These are phyloP conservation scores for Cryphonectria japonica DNA, from an alignment of 2,329 filamentous ascomycete species.

Conservation along the genomic window DNA sequence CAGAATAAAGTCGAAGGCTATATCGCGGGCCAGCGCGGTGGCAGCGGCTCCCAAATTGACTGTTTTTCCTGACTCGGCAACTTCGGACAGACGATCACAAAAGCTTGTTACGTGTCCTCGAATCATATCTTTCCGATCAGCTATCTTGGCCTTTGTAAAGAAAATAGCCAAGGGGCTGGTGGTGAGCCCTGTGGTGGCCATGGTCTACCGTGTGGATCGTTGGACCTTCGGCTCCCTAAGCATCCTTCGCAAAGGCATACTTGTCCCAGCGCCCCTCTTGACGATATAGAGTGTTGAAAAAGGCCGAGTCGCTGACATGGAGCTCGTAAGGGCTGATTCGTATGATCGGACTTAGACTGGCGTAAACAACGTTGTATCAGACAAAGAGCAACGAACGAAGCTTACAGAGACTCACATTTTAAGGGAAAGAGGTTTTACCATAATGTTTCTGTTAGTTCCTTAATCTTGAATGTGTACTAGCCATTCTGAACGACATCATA, in stretches of 20 bases:
- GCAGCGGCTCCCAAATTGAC: slow-evolving; percentile 27
- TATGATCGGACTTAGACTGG: slow-evolving; percentile 9
- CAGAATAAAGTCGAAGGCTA: slow-evolving; percentile 27
- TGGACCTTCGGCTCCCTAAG: slow-evolving; percentile 5
- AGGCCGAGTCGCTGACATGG: slow-evolving; percentile 15
- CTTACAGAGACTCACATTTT: no score
- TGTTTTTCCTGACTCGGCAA: neutral
- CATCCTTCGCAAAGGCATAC: slow-evolving; percentile 18
- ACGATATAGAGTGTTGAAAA: slow-evolving; percentile 28
- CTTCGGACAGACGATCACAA: slow-evolving; percentile 9
- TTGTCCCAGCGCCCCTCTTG: slow-evolving; percentile 24
- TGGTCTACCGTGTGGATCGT: slow-evolving; percentile 18
- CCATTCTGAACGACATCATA: slow-evolving; percentile 49
- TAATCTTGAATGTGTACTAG: slow-evolving; percentile 47
- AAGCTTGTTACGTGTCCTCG: slow-evolving; percentile 15
- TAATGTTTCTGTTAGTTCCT: slow-evolving; percentile 47
- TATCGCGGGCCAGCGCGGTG: slow-evolving; percentile 27
- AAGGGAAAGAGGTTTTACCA: slow-evolving; percentile 32
- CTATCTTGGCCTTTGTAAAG: slow-evolving; percentile 3
- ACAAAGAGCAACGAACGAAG: no score
- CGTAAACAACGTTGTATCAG: neutral
- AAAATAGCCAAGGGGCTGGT: neutral
- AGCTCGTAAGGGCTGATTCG: slow-evolving; percentile 20
- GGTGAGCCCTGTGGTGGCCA: neutral
- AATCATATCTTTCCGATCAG: slow-evolving; percentile 5